Percentiles rank a stretch among this genome's conserved stretches.
phyloP scores from a whole-genome alignment of 345 rosid genomes.

The Jatropha curcas region DNA sequence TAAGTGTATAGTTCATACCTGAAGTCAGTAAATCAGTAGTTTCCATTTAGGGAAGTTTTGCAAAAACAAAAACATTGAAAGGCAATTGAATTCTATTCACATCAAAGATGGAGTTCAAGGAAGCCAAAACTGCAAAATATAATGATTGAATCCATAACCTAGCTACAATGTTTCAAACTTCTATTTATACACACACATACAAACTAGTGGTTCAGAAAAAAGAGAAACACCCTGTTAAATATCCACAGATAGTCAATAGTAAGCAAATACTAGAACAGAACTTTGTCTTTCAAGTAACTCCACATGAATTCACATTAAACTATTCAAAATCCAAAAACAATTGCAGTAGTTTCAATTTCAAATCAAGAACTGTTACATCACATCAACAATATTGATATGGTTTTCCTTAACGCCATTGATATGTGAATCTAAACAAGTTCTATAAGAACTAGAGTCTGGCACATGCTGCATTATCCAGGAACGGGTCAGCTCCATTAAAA shows the following conservation, averaged over 20 bases:
- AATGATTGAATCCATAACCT: background rate
- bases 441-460: no score
- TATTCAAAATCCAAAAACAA: background rate
- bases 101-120: background rate
- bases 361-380: background rate
- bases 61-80: background rate
- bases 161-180: background rate
- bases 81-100: background rate
- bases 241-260: background rate
- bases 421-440: background rate
- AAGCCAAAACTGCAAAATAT: background rate
- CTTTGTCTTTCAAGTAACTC: background rate
- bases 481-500: background rate
- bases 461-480: background rate
- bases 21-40: conserved; percentile 30
- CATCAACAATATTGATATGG: background rate
- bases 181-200: no score
- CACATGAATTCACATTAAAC: background rate
- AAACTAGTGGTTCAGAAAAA: background rate
- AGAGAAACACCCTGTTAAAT: background rate
- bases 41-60: background rate
- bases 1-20: conserved; percentile 91
- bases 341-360: background rate
- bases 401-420: background rate
- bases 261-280: background rate